Percentiles rank a stretch among this genome's conserved stretches.
These are phyloP conservation scores for Aquilaria agallochum DNA, from an alignment of 441 rosid genomes.

Conservation along the genomic window DNA sequence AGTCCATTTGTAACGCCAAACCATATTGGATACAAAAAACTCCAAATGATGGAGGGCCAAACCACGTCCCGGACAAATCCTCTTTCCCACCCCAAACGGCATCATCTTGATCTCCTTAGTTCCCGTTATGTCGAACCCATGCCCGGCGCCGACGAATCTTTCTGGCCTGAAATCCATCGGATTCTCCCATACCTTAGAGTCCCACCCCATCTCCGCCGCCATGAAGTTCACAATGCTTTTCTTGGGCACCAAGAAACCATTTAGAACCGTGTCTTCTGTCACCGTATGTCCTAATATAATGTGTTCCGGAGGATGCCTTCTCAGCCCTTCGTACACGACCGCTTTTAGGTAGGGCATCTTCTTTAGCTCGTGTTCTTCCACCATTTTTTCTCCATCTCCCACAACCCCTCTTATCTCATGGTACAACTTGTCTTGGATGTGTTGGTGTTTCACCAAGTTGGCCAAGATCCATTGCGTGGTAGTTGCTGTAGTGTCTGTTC, in stretches of 20 bases:
- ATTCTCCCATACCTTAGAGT: constrained; percentile 4
- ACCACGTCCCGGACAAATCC: constrained; percentile 31
- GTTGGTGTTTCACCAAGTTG: constrained; percentile 26
- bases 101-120: constrained; percentile 38
- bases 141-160: constrained; percentile 19
- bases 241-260: neutral
- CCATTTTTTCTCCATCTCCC: constrained; percentile 11
- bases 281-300: constrained; percentile 27
- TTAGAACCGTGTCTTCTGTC: constrained; percentile 3
- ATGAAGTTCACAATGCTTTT: neutral
- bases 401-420: constrained; percentile 20
- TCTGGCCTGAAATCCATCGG: constrained; percentile 16
- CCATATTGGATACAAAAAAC: constrained; percentile 28
- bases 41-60: constrained; percentile 30
- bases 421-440: constrained; percentile 25
- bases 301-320: constrained; percentile 36
- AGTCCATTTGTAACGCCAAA: constrained; percentile 36
- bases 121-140: constrained; percentile 27
- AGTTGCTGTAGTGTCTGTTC: constrained; percentile 33
- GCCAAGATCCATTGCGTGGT: constrained; percentile 38
- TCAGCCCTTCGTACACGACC: constrained; percentile 28
- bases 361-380: constrained; percentile 30
- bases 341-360: constrained; percentile 28
- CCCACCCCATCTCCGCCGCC: constrained; percentile 4
- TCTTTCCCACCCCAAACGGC: constrained; percentile 36